Conservation (phyloP, 106 monocot species). For the Apostasia ramifera region DNA sequence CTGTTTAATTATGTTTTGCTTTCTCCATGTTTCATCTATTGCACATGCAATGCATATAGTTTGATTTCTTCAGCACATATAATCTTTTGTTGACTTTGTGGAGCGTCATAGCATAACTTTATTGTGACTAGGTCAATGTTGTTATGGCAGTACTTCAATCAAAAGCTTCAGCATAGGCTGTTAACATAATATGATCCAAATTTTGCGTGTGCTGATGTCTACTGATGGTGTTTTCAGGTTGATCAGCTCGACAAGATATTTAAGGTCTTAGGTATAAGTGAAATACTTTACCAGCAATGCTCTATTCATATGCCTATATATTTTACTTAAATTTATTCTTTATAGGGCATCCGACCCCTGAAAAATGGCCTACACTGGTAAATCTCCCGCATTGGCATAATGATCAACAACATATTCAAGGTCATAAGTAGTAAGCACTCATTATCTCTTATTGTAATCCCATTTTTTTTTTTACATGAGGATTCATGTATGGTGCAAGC, state of each 20-base stretch:
- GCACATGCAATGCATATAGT: not conserved
- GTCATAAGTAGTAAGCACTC: constrained; percentile 70
- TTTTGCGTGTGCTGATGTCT: constrained; percentile 12
- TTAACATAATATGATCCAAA: not conserved
- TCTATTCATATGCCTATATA: constrained; percentile 2
- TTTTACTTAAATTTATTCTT: not conserved
- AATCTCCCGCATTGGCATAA: constrained; percentile 86
- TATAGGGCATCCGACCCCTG: constrained; percentile 84
- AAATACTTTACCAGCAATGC: not conserved
- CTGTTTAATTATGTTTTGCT: not conserved
- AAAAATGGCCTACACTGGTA: constrained; percentile 89
- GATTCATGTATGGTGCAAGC: not conserved
- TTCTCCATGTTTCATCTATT: not conserved
- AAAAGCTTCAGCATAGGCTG: not conserved
- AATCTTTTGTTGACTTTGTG: not conserved
- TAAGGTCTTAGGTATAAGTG: constrained; percentile 82
- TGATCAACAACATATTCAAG: constrained; percentile 97
- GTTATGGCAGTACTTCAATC: not conserved
- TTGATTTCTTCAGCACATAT: not conserved
- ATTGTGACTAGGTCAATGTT: too few relatives aligned
- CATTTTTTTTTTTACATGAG: too few relatives aligned
- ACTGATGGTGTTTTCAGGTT: constrained; percentile 43
- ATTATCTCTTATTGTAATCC: not conserved
- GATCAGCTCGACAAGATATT: constrained; percentile 99
- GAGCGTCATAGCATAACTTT: not conserved